Percentiles rank a stretch among this genome's conserved stretches.
phyloP scores from a whole-genome alignment of 2,329 filamentous ascomycete species.

The Ceratocystis harringtonii region DNA sequence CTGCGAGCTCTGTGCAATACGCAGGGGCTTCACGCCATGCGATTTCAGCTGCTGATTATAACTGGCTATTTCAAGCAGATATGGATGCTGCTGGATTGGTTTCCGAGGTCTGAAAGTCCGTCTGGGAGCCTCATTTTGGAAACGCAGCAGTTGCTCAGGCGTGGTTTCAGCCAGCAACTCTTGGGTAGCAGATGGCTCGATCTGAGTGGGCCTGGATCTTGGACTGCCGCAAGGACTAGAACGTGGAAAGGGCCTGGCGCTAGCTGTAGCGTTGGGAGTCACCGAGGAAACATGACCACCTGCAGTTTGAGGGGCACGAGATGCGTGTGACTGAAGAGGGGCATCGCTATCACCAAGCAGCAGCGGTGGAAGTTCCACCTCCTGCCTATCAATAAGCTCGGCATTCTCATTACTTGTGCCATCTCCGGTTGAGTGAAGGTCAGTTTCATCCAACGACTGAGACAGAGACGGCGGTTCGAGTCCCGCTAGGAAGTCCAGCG shows the following conservation, averaged over 20 bases:
- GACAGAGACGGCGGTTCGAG: background rate
- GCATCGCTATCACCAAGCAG: background rate
- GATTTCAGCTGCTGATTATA: constrained; percentile 39
- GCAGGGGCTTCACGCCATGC: constrained; percentile 39
- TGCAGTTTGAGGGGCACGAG: background rate
- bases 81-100: constrained; percentile 46
- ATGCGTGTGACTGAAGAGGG: background rate
- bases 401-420: background rate
- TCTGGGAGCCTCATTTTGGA: constrained; percentile 8
- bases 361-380: background rate
- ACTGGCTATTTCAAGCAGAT: constrained; percentile 39
- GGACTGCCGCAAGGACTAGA: background rate
- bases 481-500: background rate
- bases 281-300: background rate
- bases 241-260: background rate
- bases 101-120: constrained; percentile 44
- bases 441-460: background rate
- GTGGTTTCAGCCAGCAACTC: constrained; percentile 4
- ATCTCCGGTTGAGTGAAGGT: background rate
- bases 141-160: background rate
- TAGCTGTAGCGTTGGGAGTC: background rate
- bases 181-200: background rate
- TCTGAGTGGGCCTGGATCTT: background rate
- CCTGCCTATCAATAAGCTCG: background rate
- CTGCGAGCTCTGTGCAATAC: constrained; percentile 26